Evolutionary conservation across 1,284 basidiomycete species (phyloP).

Genomic region (Anthracocystis panici-leucophaei): DNA sequence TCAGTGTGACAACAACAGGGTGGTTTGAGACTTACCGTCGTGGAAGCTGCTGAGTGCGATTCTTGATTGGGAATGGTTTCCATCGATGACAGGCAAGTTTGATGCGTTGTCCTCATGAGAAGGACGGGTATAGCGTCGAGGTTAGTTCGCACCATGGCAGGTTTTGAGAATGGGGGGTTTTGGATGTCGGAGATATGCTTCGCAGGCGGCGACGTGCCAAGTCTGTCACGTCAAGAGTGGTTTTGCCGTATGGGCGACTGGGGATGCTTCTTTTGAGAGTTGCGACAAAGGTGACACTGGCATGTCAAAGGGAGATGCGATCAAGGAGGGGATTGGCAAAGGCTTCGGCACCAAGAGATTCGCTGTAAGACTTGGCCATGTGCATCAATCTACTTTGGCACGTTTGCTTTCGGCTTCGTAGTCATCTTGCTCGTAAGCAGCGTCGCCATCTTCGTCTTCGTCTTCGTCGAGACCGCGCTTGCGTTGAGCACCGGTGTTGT

Average conservation of each 20-base stretch:
- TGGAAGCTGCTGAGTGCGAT: background rate
- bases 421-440: conserved; percentile 32
- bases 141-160: no score
- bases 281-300: background rate
- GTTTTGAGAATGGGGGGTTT: background rate
- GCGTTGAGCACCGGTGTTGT: conserved; percentile 17
- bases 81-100: background rate
- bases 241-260: background rate
- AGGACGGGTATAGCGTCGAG: conserved; percentile 7
- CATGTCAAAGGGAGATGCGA: background rate
- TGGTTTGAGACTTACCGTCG: background rate
- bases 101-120: background rate
- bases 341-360: background rate
- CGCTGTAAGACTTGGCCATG: background rate
- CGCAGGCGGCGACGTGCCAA: no score
- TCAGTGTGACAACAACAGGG: background rate
- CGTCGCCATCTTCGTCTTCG: conserved; percentile 25
- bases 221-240: background rate
- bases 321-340: background rate
- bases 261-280: no score
- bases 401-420: conserved; percentile 45
- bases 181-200: background rate
- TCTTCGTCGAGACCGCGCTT: conserved; percentile 36
- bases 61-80: background rate
- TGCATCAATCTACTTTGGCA: conserved; percentile 35